Conservation (phyloP, 257 asterid genomes). For the Nicotiana tabacum region DNA sequence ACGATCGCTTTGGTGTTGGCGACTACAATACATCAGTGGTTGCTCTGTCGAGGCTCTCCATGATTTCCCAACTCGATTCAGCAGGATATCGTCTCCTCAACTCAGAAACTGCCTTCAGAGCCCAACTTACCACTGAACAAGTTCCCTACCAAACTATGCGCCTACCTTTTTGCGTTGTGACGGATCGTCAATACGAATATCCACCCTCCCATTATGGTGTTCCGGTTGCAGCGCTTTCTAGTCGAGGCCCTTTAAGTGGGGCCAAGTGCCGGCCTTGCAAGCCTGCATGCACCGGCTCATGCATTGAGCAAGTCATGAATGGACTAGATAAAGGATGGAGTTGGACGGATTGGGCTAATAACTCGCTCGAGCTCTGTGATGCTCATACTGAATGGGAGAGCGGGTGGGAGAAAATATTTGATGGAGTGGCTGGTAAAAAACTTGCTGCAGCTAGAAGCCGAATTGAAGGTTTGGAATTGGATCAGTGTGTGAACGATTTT, state of each 20-base stretch:
- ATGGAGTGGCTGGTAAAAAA: constrained; percentile 27
- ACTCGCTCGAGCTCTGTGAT: constrained; percentile 56
- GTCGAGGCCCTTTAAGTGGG: constrained; percentile 75
- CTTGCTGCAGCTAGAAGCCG: constrained; percentile 43
- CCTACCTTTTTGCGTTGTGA: constrained; percentile 68
- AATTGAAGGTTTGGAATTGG: constrained; percentile 35
- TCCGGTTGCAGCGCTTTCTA: constrained; percentile 76
- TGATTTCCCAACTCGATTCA: constrained; percentile 54
- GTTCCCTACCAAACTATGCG: constrained; percentile 36
- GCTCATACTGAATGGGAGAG: constrained; percentile 71
- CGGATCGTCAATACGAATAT: constrained; percentile 57
- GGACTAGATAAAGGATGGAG: constrained; percentile 59
- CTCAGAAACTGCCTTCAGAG: constrained; percentile 81
- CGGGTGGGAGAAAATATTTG: constrained; percentile 61
- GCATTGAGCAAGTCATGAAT: constrained; percentile 60
- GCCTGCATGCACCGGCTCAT: constrained; percentile 52
- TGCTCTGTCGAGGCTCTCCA: constrained; percentile 83
- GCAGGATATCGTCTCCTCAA: constrained; percentile 64
- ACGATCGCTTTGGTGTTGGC: constrained; percentile 85
- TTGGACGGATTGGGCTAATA: constrained; percentile 79
- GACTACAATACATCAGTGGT: constrained; percentile 62
- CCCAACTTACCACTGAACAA: constrained; percentile 56
- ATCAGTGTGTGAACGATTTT: constrained; percentile 51
- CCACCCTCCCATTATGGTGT: constrained; percentile 69
- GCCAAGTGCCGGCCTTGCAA: constrained; percentile 85